A percentile compares a stretch with the other conserved stretches of the same genome.
Evolutionary conservation across 2,329 filamentous ascomycete species (phyloP).

Genomic region (Leptographium wingfieldii): DNA sequence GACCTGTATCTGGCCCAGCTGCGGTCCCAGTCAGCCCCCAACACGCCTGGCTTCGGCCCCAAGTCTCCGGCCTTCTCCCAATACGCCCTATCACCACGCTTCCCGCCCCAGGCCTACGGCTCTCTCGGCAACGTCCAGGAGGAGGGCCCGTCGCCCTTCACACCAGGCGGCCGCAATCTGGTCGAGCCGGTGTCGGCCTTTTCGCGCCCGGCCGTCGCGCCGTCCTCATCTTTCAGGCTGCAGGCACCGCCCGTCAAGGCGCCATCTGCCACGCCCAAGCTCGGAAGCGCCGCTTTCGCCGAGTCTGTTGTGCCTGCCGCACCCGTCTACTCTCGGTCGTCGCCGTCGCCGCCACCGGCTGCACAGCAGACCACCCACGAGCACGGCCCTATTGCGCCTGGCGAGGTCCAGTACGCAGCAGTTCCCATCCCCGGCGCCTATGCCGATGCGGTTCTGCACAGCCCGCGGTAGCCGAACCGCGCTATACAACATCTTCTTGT

Average conservation of each 20-base stretch:
- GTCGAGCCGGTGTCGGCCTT: conserved; percentile 53
- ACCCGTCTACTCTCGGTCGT: conserved; percentile 12
- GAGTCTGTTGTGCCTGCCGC: background rate
- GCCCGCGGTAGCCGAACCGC: conserved; percentile 22
- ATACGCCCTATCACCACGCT: conserved; percentile 46
- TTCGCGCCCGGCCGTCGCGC: conserved; percentile 32
- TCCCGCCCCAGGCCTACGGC: conserved; percentile 44
- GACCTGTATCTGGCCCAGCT: conserved; percentile 88
- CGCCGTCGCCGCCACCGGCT: conserved; percentile 8
- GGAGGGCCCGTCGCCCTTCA: conserved; percentile 32
- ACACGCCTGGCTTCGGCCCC: conserved; percentile 79
- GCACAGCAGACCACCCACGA: conserved; percentile 39
- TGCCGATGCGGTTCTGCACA: conserved; percentile 40
- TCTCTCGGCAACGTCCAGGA: conserved; percentile 24
- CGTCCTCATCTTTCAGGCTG: conserved; percentile 52
- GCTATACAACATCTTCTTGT: conserved; percentile 6
- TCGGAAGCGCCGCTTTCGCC: conserved; percentile 48
- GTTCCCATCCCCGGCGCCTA: conserved; percentile 89
- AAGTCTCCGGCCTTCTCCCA: conserved; percentile 46
- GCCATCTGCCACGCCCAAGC: conserved; percentile 63
- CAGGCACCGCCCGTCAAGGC: conserved; percentile 73
- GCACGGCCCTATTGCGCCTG: conserved; percentile 57
- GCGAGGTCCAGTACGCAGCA: conserved; percentile 71
- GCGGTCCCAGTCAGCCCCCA: conserved; percentile 77
- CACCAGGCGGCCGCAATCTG: conserved; percentile 38